Evolutionary conservation across 805 yeast species (phyloP).

Genomic region (Nakazawaea molendinolei): DNA sequence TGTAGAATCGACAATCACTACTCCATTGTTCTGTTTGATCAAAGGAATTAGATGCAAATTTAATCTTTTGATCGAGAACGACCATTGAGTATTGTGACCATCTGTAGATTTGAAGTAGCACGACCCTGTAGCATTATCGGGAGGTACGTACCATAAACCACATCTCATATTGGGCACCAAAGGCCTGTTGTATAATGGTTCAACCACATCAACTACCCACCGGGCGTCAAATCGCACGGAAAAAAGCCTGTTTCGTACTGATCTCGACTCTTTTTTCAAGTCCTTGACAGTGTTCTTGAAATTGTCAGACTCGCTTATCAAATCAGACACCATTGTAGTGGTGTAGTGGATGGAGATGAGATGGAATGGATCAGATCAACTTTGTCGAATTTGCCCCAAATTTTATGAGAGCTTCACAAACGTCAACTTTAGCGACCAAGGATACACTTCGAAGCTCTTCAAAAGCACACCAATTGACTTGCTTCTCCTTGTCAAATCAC

Average conservation of each 20-base stretch:
- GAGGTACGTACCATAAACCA: slow-evolving; percentile 77
- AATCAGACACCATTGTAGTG: background rate
- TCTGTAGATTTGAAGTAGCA: slow-evolving; percentile 87
- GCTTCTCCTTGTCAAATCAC: too few relatives aligned
- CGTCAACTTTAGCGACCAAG: too few relatives aligned
- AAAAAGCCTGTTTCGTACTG: slow-evolving; percentile 54
- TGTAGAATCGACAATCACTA: slow-evolving; percentile 74
- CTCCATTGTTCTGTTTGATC: slow-evolving; percentile 36
- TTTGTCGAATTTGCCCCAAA: too few relatives aligned
- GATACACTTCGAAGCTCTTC: too few relatives aligned
- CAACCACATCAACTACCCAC: slow-evolving; percentile 37
- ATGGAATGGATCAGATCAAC: too few relatives aligned
- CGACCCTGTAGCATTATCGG: slow-evolving; percentile 32
- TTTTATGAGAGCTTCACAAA: too few relatives aligned
- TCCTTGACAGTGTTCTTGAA: slow-evolving; percentile 22
- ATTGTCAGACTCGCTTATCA: background rate
- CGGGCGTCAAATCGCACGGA: slow-evolving; percentile 62
- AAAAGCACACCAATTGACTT: too few relatives aligned
- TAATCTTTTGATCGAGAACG: slow-evolving; percentile 63
- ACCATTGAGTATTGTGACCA: slow-evolving; percentile 83
- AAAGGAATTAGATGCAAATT: slow-evolving; percentile 64
- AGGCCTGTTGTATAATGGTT: slow-evolving; percentile 30
- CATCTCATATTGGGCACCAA: slow-evolving; percentile 75
- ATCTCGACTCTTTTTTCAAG: slow-evolving; percentile 42
- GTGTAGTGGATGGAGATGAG: too few relatives aligned